Conservation (phyloP, 176 grass and related monocot genomes). For the Puccinellia tenuiflora region DNA sequence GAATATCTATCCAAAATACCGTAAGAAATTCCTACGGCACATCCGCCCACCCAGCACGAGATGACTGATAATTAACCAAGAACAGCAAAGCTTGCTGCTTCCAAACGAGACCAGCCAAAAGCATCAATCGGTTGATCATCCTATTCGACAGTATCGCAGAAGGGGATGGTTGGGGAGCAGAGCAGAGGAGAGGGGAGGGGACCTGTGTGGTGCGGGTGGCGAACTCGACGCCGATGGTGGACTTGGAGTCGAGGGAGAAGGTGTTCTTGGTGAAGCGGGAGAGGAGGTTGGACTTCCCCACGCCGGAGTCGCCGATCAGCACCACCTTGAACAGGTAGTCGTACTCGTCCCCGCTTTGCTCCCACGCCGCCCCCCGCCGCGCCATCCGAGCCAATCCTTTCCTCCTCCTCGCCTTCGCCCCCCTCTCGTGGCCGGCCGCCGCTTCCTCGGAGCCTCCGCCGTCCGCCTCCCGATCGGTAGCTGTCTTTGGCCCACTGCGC, state of each 20-base stretch:
- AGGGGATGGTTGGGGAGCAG: not conserved
- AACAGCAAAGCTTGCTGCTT: not conserved
- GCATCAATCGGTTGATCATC: too few relatives aligned
- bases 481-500: too few relatives aligned
- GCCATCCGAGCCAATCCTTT: conserved; percentile 10
- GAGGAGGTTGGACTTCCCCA: conserved; percentile 86
- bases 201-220: conserved; percentile 79
- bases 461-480: not conserved
- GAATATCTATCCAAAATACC: not conserved
- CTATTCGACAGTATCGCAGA: not conserved
- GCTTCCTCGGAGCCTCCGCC: conserved; percentile 21
- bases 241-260: conserved; percentile 90
- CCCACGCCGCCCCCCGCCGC: conserved; percentile 48
- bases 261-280: conserved; percentile 79
- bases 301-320: conserved; percentile 80
- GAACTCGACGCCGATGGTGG: conserved; percentile 92
- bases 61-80: not conserved
- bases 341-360: conserved; percentile 71
- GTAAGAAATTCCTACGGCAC: not conserved
- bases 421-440: not conserved
- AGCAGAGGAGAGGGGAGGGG: not conserved
- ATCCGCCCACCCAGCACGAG: not conserved
- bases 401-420: not conserved
- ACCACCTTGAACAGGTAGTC: conserved; percentile 94
- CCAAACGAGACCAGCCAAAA: not conserved